phyloP scores from a whole-genome alignment of 2,329 filamentous ascomycete genomes.

The Neonectria ditissima region DNA sequence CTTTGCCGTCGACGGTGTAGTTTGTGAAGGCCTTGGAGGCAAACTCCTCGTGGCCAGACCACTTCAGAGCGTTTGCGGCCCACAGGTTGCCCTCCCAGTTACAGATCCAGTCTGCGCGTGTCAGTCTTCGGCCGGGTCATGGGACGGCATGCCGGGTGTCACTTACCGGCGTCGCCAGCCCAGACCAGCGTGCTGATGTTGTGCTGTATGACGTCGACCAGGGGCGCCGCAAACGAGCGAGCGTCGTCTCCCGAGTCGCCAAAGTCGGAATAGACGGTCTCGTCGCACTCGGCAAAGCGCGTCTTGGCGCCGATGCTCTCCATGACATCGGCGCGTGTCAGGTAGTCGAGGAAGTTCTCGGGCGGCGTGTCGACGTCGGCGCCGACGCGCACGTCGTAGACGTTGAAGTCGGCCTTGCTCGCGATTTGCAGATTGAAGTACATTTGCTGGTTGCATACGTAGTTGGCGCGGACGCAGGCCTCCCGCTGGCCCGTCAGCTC shows the following conservation, averaged over 20 bases:
- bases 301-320: conserved; percentile 42
- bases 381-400: conserved; percentile 60
- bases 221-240: conserved; percentile 57
- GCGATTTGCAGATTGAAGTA: conserved; percentile 41
- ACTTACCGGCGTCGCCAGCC: conserved; percentile 63
- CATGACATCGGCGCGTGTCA: conserved; percentile 42
- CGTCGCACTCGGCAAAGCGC: conserved; percentile 41
- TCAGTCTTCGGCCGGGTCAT: conserved; percentile 13
- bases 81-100: conserved; percentile 67
- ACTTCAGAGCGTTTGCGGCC: conserved; percentile 60
- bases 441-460: conserved; percentile 45
- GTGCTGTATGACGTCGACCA: conserved; percentile 59
- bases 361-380: conserved; percentile 37
- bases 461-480: conserved; percentile 44
- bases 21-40: conserved; percentile 41
- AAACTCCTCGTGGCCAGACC: conserved; percentile 56
- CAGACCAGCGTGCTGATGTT: conserved; percentile 64
- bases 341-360: conserved; percentile 40
- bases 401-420: conserved; percentile 52
- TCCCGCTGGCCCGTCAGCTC: conserved; percentile 38
- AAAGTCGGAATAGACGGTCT: conserved; percentile 41
- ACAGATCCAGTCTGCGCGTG: conserved; percentile 63
- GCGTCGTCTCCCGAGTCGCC: conserved; percentile 45
- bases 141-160: neutral
- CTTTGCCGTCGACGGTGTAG: conserved; percentile 62